These are phyloP conservation scores for peach (Prunus persica) DNA, from an alignment of 306 rosid genomes.

Conservation along the genomic window DNA sequence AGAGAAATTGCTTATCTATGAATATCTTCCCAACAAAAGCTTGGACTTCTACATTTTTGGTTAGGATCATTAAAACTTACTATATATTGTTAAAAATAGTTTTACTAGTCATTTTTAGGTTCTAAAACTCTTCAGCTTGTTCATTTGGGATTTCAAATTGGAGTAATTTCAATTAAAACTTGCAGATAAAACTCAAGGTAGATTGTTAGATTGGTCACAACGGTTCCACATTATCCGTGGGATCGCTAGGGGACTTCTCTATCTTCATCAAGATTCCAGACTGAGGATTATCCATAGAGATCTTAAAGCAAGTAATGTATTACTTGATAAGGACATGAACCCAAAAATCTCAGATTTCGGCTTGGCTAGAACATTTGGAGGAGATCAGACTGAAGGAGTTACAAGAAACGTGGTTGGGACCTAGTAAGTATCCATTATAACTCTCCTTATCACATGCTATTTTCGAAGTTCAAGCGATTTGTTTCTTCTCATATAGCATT, in stretches of 20 bases:
- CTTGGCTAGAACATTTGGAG: constrained; percentile 38
- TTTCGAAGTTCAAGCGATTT: not conserved
- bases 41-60: constrained; percentile 43
- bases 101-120: not conserved
- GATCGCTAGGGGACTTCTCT: constrained; percentile 51
- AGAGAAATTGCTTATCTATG: constrained; percentile 39
- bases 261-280: constrained; percentile 60
- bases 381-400: constrained; percentile 32
- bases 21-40: constrained; percentile 43
- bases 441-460: not conserved
- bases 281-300: constrained; percentile 41
- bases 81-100: not conserved
- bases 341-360: constrained; percentile 48
- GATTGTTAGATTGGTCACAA: constrained; percentile 12
- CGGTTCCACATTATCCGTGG: constrained; percentile 31
- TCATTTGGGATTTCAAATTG: not conserved
- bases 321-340: constrained; percentile 37
- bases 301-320: constrained; percentile 42
- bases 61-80: not conserved
- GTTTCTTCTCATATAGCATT: not conserved
- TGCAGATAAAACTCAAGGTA: constrained; percentile 9
- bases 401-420: constrained; percentile 45
- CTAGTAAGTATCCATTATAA: constrained; percentile 21
- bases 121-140: not conserved
- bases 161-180: constrained; percentile 3